Evolutionary conservation across 495 filamentous ascomycete genomes (phyloP).

Genomic region (Chlorociboria aeruginascens): DNA sequence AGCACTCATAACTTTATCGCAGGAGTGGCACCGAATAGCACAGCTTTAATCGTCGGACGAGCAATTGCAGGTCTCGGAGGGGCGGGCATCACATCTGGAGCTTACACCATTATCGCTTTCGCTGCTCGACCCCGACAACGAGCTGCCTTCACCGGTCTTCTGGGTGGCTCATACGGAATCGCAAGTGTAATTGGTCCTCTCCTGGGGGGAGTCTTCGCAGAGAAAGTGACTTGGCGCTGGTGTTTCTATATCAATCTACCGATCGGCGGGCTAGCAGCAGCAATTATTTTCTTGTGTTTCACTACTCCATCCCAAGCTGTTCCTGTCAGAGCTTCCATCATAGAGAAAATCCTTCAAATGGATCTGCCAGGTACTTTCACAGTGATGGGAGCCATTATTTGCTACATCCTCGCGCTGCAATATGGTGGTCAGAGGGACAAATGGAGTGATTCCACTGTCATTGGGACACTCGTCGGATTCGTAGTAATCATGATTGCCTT

Average conservation of each 20-base stretch:
- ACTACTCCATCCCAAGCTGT: slow-evolving; percentile 31
- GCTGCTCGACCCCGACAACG: slow-evolving; percentile 59
- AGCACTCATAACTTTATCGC: not conserved
- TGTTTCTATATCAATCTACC: slow-evolving; percentile 29
- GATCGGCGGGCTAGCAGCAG: slow-evolving; percentile 36
- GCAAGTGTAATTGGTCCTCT: slow-evolving; percentile 64
- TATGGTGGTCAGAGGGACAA: slow-evolving; percentile 70
- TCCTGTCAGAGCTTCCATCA: slow-evolving; percentile 8
- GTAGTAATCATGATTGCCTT: slow-evolving; percentile 53
- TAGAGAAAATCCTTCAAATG: slow-evolving; percentile 19
- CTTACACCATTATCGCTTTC: slow-evolving; percentile 67
- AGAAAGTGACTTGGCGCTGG: slow-evolving; percentile 27
- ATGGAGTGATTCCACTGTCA: slow-evolving; percentile 56
- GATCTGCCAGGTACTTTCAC: slow-evolving; percentile 17
- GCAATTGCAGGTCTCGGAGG: slow-evolving; percentile 73
- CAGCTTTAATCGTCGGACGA: slow-evolving; percentile 69
- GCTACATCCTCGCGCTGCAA: slow-evolving; percentile 67
- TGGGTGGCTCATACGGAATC: slow-evolving; percentile 50
- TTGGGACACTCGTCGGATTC: slow-evolving; percentile 59
- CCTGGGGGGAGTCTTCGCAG: slow-evolving; percentile 38
- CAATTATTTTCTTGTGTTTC: slow-evolving; percentile 33
- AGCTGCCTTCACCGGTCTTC: slow-evolving; percentile 38
- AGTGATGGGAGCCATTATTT: slow-evolving; percentile 45
- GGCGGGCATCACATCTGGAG: slow-evolving; percentile 74
- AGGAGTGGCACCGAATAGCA: slow-evolving; percentile 57